Evolutionary conservation across 2,329 filamentous ascomycete genomes (phyloP).

Genomic region (Trichophyton simii): DNA sequence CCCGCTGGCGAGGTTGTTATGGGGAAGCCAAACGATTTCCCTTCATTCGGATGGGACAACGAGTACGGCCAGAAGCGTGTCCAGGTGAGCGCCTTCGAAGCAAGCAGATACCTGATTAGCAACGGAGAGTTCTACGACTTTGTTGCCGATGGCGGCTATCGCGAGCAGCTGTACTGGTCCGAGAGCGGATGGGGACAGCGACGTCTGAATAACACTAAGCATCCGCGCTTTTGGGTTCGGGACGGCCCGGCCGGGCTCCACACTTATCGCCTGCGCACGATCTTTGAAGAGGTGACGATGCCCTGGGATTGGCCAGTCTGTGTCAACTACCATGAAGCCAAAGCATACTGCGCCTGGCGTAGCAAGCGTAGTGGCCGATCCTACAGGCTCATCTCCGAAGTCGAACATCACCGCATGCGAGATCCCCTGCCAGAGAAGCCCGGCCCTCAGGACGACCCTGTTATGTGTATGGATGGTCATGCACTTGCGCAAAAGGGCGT

Average conservation of each 20-base stretch:
- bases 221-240: background rate
- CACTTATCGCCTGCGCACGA: background rate
- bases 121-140: background rate
- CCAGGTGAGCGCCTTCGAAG: background rate
- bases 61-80: background rate
- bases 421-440: background rate
- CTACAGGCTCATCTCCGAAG: background rate
- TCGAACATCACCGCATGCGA: background rate
- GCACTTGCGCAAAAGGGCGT: background rate
- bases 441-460: background rate
- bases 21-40: background rate
- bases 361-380: background rate
- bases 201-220: background rate
- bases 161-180: background rate
- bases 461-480: background rate
- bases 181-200: background rate
- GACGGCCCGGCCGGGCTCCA: background rate
- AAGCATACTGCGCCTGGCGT: constrained; percentile 1
- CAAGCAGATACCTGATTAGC: background rate
- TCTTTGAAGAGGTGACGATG: background rate
- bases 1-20: background rate
- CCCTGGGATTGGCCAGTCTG: background rate
- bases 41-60: background rate
- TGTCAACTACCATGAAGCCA: constrained; percentile 1
- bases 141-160: background rate